Evolutionary conservation across 2,329 filamentous ascomycete genomes (phyloP), one percentile per base, ranked within the genome.

Genomic region (Aspergillus piperis): DNA sequence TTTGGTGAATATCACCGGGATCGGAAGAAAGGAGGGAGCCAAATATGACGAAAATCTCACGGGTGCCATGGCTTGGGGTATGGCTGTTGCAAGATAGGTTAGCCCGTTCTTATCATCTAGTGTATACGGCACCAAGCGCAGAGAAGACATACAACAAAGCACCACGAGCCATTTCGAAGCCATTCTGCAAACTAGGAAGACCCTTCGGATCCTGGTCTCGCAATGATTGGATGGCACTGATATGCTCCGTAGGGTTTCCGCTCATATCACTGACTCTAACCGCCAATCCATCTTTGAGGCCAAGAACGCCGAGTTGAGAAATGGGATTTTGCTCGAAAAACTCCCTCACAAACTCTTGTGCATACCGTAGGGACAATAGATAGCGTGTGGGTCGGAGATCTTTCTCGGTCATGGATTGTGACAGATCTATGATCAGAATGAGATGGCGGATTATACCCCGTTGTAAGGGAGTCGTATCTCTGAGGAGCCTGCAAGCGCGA

Each of bases 281-380:
- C 2, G 93, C 93, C 15, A 98, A 82, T 15, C 95, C 95, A 74
- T 98, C 95, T 63, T 91, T 87, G 90, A 98, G 96, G 54, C 91
- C 94, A 41, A 99, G 82, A 30, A 99, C 89, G 23, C 90, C 93
- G 59, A 99, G 85, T 78, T 99, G 95, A 8, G 92, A 96, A 66
- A 99, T 98, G 10, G 95, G 95, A 71, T 99, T 99, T 77, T 99
- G 95, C 77, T 98, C 95, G 73, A 98, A 99, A 78, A 92, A 99
- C 75, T 97, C 94, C 61, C 88, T 85, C 52, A 98, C 90, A 76
- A 98, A 99, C 59, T 92, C 89, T 64, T 89, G 86, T 15, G 92
- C 90, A 76, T 92, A 96, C 64, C 88, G 88, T 71, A 97, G 83
- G 55, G 88, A 90, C 32, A 97, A 84, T 39, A 92, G 84, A 76